Conservation (phyloP, 2,329 filamentous ascomycete genomes). For the Fusarium sp. region DNA sequence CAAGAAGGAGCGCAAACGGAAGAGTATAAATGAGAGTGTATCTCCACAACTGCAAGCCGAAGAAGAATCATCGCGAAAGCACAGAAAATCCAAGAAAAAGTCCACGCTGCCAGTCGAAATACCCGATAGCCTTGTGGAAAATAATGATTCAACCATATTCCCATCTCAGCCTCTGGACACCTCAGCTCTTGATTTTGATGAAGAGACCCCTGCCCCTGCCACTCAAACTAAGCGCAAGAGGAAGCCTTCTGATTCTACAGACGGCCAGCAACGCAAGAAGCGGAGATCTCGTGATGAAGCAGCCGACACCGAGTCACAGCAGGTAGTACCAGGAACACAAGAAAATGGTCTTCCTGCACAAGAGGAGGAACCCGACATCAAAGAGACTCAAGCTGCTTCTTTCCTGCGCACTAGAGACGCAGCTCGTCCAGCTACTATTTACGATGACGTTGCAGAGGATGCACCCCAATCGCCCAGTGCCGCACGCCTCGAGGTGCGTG, state of each 20-base stretch:
- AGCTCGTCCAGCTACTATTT: conserved; percentile 31
- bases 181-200: conserved; percentile 25
- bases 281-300: conserved; percentile 44
- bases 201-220: conserved; percentile 36
- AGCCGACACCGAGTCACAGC: conserved; percentile 32
- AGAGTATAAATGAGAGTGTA: conserved; percentile 29
- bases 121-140: conserved; percentile 35
- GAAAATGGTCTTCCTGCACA: conserved; percentile 30
- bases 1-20: conserved; percentile 50
- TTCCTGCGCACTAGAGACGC: conserved; percentile 32
- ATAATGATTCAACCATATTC: conserved; percentile 11
- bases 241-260: conserved; percentile 48
- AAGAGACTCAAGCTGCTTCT: conserved; percentile 19
- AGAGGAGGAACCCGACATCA: conserved; percentile 10
- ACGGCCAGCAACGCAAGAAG: conserved; percentile 53
- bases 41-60: conserved; percentile 30
- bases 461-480: conserved; percentile 48
- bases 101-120: conserved; percentile 34
- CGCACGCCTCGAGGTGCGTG: conserved; percentile 44
- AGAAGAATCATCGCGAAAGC: conserved; percentile 41
- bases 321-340: conserved; percentile 40
- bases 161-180: conserved; percentile 24
- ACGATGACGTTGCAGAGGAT: conserved; percentile 36
- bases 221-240: conserved; percentile 52
- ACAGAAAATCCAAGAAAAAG: conserved; percentile 47